Evolutionary conservation across 371 early-diverging fungal species (phyloP).

Genomic region (Mucor piriformis): DNA sequence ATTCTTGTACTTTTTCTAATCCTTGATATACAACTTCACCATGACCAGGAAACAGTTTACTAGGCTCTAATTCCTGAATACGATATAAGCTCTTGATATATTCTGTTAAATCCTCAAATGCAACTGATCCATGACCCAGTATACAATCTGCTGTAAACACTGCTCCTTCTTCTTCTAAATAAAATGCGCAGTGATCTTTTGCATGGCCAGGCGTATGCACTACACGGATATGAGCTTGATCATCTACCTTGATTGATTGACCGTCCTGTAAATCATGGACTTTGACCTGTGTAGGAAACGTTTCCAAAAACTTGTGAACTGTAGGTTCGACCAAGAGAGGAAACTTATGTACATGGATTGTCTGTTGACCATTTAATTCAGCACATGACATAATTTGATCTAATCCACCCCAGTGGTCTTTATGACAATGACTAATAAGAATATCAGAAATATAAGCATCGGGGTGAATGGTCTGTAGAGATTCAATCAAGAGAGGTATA

Average conservation of each 20-base stretch:
- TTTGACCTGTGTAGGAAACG: conserved; percentile 28
- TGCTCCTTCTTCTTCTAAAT: conserved; percentile 61
- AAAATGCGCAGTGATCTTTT: conserved; percentile 69
- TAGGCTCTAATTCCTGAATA: conserved; percentile 35
- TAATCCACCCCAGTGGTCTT: conserved; percentile 82
- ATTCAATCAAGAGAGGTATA: conserved; percentile 45
- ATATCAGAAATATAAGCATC: conserved; percentile 61
- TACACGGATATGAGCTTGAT: conserved; percentile 47
- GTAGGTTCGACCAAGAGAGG: conserved; percentile 14
- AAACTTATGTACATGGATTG: conserved; percentile 36
- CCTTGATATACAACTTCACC: conserved; percentile 51
- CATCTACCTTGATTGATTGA: conserved; percentile 55
- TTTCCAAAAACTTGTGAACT: conserved; percentile 16
- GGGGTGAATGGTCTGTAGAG: conserved; percentile 38
- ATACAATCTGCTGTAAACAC: conserved; percentile 78
- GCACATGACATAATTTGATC: conserved; percentile 42
- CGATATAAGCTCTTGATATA: conserved; percentile 65
- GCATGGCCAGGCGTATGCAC: conserved; percentile 78
- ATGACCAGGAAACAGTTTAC: conserved; percentile 56
- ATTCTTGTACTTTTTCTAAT: conserved; percentile 28
- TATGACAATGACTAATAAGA: conserved; percentile 81
- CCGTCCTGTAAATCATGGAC: conserved; percentile 41
- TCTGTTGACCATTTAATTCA: conserved; percentile 10
- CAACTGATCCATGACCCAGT: conserved; percentile 73
- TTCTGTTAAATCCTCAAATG: conserved; percentile 69